These are phyloP conservation scores for Rhododendron williamsianum DNA, from an alignment of 148 eudicot genomes.

Conservation along the genomic window DNA sequence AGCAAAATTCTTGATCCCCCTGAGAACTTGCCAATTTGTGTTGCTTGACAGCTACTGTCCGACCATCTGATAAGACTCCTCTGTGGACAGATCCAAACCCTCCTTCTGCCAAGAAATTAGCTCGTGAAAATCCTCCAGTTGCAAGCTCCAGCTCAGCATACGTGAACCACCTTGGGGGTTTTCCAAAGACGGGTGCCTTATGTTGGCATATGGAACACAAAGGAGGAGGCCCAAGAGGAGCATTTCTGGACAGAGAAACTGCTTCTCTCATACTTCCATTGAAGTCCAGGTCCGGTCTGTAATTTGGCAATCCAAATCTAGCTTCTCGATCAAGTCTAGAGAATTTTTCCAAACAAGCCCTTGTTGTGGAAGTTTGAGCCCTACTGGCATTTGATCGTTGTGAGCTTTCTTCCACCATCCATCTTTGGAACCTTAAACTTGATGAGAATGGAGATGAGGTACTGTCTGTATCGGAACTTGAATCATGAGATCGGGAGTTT, in stretches of 20 bases:
- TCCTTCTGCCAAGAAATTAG: constrained; percentile 89
- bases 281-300: constrained; percentile 48
- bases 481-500: constrained; percentile 29
- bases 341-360: constrained; percentile 39
- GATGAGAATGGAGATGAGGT: constrained; percentile 56
- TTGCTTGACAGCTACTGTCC: constrained; percentile 44
- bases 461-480: constrained; percentile 66
- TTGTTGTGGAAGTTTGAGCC: constrained; percentile 29
- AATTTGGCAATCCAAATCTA: constrained; percentile 39
- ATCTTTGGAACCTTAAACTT: constrained; percentile 66
- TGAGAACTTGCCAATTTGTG: constrained; percentile 50
- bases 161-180: constrained; percentile 85
- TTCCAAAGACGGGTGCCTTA: constrained; percentile 81
- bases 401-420: constrained; percentile 59
- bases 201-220: constrained; percentile 86
- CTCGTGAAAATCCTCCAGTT: constrained; percentile 72
- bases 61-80: constrained; percentile 45
- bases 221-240: constrained; percentile 77
- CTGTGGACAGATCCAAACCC: constrained; percentile 55
- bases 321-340: constrained; percentile 52
- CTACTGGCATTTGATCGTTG: constrained; percentile 13
- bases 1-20: constrained; percentile 50
- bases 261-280: constrained; percentile 72
- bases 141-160: constrained; percentile 86
- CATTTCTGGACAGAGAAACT: constrained; percentile 56